Evolutionary conservation across 1,284 basidiomycete genomes (phyloP), one percentile per base, ranked within the genome.

Genomic region (Ceratobasidium sp.): DNA sequence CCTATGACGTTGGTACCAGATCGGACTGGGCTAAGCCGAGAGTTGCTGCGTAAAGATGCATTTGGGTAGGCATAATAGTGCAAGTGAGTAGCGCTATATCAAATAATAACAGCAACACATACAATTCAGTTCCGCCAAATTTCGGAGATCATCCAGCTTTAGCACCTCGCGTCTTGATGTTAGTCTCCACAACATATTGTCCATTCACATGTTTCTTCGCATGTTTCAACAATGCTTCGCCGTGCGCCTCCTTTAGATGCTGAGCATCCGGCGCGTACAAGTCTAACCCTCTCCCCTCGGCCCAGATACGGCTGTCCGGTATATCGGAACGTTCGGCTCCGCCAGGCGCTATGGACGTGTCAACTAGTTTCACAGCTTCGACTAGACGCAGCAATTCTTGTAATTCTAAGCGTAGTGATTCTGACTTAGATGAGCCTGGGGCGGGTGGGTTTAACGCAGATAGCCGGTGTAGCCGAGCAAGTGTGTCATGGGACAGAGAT

Each of bases 371-470:
- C 66, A 93, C 91, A 5, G 91, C 91, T 78, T 93, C 91, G 11
- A 94, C 91, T 7, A 94, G 83, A 75, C 85, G 87, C 73, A 93
- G 83, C 52, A 94, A 84, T 67, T 89, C 88, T 77, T 90, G 89
- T 75, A 94, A 81, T 74, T 91, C 88, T 35, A 75, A 74, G 71
- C 87, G 87, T 47, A 90, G 80, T 23, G 80, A 78, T 5, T 78
- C 77, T 75, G 88, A 85, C 73, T 87, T 85, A 4, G 78, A 76
- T 0, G 89, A 87, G 49, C 84, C 86, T 74, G 87, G 83, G 44
- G 81, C 78, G 0, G 91, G 92, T 4, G 90, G 87, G 28, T 85
- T 79, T 41, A 94, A 84, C 23, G 91, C 92, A 59, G 92, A 88
- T 44, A 92, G 85, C 52, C 87, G 81, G 77, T 93, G 88, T 1